Base-by-base conservation (phyloP, 768 basidiomycete species). In the Trametes coccinea region DNA sequence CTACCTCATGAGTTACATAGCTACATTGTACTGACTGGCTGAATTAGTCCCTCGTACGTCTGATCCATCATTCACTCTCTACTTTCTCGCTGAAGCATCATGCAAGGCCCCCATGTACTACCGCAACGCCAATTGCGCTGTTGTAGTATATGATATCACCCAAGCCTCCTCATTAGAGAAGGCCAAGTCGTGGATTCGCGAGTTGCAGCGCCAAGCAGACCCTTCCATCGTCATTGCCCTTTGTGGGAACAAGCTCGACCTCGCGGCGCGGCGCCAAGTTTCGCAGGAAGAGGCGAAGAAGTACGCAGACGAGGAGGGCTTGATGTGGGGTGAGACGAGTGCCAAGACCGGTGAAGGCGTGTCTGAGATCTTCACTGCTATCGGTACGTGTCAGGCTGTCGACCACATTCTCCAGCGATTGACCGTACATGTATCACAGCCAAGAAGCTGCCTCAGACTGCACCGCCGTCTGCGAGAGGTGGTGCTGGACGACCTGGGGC, bases 141-240 rank as follows among this genome's bases (percentile, higher is more conserved):
- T 96, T 30, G 94, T 95, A 49, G 93, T 95, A 22, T 96, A 94
- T 73, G 97, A 99, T 76, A 95, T 99, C 74, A 98, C 97, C 44
- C 90, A 93, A 72, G 73, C 89, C 7, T 82, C 93, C 27, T 96
- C 95, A 2, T 84, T 96, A 64, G 93, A 96, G 79, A 97, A 96
- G 77, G 96, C 96, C 31, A 89, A 90, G 67, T 88, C 88, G 65
- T 98, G 96, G 96, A 95, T 98, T 72, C 84, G 91, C 53, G 95
- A 98, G 75, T 86, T 98, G 2, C 95, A 97, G 72, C 93, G 95
- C 56, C 95, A 98, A 77, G 96, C 95, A 59, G 96, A 98, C 73
- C 95, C 96, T 6, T 92, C 89, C 46, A 98, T 97, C 80, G 86
- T 96, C 69, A 96, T 98, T 73, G 91, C 93, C 43, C 86, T 98